These are phyloP conservation scores for Tubosaeta sp. DNA, from an alignment of 768 basidiomycete genomes.

Conservation along the genomic window DNA sequence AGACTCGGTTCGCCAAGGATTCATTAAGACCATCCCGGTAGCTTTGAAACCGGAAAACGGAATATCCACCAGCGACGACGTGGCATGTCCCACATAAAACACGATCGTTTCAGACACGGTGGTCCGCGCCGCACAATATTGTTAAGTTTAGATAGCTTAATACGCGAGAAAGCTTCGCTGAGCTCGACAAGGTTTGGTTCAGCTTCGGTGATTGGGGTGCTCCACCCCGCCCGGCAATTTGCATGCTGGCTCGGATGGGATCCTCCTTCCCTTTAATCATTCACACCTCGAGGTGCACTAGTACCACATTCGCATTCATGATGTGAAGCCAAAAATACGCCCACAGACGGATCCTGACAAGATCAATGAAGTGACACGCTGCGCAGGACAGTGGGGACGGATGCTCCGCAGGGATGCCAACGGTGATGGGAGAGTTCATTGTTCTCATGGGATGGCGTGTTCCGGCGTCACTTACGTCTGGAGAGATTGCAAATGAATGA, in stretches of 20 bases:
- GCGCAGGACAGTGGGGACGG: constrained; percentile 2
- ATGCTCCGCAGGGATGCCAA: too few species aligned
- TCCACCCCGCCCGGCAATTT: constrained; percentile 24
- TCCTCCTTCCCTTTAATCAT: constrained; percentile 29
- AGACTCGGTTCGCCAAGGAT: constrained; percentile 20
- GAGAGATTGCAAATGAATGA: neutral
- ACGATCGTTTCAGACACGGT: neutral
- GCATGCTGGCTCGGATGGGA: constrained; percentile 19
- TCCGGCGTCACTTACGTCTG: constrained; percentile 26
- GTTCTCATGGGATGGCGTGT: too few species aligned
- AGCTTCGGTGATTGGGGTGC: constrained; percentile 22
- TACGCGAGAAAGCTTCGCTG: constrained; percentile 26
- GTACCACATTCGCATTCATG: constrained; percentile 30
- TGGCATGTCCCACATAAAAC: too few species aligned
- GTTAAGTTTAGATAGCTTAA: constrained; percentile 15
- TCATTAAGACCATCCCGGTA: constrained; percentile 19
- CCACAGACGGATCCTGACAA: constrained; percentile 11
- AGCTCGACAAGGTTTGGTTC: constrained; percentile 27
- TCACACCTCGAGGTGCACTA: constrained; percentile 32
- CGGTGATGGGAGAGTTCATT: too few species aligned
- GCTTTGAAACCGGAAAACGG: constrained; percentile 3
- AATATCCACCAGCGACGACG: too few species aligned
- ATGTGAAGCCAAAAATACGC: constrained; percentile 15
- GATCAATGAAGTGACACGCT: constrained; percentile 23
- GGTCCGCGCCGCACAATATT: neutral